Evolutionary conservation across 2,329 filamentous ascomycete genomes (phyloP).

Genomic region (Aspergillus fijiensis): DNA sequence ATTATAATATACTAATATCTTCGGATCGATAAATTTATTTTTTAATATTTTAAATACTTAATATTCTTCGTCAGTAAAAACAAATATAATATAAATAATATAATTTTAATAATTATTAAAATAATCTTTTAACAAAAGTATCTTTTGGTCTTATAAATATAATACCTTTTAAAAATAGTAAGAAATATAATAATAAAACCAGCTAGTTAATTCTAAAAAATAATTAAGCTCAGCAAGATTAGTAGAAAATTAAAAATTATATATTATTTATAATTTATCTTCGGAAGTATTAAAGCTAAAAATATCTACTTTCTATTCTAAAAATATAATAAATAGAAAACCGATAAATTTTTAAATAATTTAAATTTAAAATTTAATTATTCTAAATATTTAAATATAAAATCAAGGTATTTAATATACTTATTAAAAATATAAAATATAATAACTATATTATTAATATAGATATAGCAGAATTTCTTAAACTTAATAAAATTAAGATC

Average conservation of each 20-base stretch:
- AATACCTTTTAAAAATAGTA: not conserved
- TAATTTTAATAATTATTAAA: not conserved
- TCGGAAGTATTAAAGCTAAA: accelerated
- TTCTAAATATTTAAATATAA: not conserved
- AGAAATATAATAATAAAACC: not conserved
- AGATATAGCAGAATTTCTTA: not conserved
- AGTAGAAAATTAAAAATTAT: not conserved
- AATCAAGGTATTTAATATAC: not conserved
- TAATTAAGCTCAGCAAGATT: not conserved
- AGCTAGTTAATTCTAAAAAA: not conserved
- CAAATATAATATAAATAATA: not conserved
- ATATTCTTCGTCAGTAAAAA: not conserved
- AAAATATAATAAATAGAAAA: not conserved
- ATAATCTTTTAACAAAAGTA: not conserved
- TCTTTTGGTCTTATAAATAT: not conserved
- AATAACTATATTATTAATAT: not conserved
- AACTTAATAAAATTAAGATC: not conserved
- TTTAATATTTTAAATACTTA: no score
- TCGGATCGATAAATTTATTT: not conserved
- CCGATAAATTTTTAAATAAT: no score
- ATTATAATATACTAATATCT: not conserved
- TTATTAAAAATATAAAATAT: not conserved
- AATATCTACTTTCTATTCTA: no score
- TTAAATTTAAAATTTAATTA: not conserved
- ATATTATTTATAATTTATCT: not conserved